Conservation (phyloP, 805 yeast genomes). For the Zygoascus flipseniorum region DNA sequence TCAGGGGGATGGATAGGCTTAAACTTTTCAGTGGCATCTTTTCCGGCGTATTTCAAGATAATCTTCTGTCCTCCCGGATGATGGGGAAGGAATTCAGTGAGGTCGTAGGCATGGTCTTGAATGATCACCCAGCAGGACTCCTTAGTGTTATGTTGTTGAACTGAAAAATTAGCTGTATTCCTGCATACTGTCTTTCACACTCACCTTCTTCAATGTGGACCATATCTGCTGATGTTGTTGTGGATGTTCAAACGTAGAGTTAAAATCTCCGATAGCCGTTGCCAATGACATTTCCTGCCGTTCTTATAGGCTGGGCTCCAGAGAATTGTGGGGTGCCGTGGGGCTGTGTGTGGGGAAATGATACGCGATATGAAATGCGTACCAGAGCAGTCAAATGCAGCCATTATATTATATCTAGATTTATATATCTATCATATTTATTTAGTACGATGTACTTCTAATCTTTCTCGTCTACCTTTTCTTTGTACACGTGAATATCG, state of each 20-base stretch:
- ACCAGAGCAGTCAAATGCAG: neutral
- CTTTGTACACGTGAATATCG: conserved; percentile 45
- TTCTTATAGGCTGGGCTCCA: too few relatives aligned
- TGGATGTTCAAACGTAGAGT: neutral
- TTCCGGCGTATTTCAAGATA: conserved; percentile 54
- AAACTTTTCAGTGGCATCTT: conserved; percentile 74
- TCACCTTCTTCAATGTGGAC: conserved; percentile 15
- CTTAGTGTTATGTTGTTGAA: conserved; percentile 44
- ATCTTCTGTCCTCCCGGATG: conserved; percentile 58
- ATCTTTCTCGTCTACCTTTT: conserved; percentile 27
- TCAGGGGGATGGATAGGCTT: conserved; percentile 91
- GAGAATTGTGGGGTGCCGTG: too few relatives aligned
- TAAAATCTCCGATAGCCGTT: too few relatives aligned
- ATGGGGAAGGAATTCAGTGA: conserved; percentile 50
- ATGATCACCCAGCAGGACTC: conserved; percentile 80
- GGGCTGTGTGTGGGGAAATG: neutral
- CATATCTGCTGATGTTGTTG: conserved; percentile 4
- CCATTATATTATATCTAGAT: neutral
- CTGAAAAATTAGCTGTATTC: conserved; percentile 10
- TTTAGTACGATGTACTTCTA: conserved; percentile 32
- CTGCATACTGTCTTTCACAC: neutral
- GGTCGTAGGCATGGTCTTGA: conserved; percentile 70
- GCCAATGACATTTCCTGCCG: too few relatives aligned
- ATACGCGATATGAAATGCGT: neutral
- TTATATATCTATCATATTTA: neutral